Evolutionary conservation across 1,284 basidiomycete species (phyloP), one percentile per base, ranked within the genome.

Genomic region (Inonotus obliquus): DNA sequence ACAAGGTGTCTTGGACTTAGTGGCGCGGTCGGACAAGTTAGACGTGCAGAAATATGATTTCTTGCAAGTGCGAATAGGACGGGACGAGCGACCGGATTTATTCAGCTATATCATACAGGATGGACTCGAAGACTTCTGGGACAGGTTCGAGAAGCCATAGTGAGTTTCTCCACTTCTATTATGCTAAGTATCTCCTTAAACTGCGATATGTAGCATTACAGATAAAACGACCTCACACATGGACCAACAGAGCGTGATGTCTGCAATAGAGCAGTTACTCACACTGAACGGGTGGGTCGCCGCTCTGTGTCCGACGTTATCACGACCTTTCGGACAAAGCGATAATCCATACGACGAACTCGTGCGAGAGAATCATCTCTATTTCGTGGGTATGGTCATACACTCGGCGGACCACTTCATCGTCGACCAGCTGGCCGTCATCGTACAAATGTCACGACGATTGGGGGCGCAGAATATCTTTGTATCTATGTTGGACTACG

Each of bases 201-300:
- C 32, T 32, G 47, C 21, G 17, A 54, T 19, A 37, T 51, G 9
- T 59, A 92, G 90, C 71, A 94, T 96, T 63, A 79, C 81, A 2
- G 85, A 84, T 65, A 83, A 82, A 67, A 92, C 94, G 63, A 96
- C 94, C 0, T 81, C 89, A 0, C 89, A 93, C 65, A 85, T 89
- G 73, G 95, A 97, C 73, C 86, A 90, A 19, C 94, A 97, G 72
- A 87, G 89, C 61, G 90, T 97, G 53, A 79, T 92, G 58, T 84
- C 81, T 52, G 87, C 94, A 5, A 91, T 98, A 57, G 95, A 97
- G 73, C 92, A 94, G 67, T 80, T 98, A 1, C 80, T 97, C 23
- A 89, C 91, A 21, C 83, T 97, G 62, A 96, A 97, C 70, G 95
- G 95, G n/a, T 98, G 95, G 95, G 95, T 96, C n/a, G 92, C 94